Conservation (phyloP, 2,329 filamentous ascomycete species). For the Pseudocercospora macadamiae region DNA sequence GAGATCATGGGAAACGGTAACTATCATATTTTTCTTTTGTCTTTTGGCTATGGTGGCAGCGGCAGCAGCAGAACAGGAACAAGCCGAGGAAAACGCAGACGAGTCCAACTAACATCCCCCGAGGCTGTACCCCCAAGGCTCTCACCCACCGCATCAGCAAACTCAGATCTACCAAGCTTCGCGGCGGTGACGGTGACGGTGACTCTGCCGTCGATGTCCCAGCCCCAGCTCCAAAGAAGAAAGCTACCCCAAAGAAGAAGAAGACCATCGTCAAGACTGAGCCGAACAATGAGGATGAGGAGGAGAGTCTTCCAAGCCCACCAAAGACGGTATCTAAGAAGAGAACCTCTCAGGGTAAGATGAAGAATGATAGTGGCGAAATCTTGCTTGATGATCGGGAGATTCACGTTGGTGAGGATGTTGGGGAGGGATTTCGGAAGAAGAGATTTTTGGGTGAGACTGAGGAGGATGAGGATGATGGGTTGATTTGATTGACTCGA, state of each 20-base stretch:
- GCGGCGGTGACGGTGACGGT: background rate
- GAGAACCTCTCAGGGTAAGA: conserved; percentile 8
- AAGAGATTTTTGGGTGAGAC: background rate
- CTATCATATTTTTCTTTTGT: background rate
- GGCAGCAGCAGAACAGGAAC: background rate
- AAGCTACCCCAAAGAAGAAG: background rate
- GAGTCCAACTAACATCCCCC: background rate
- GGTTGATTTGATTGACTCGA: background rate
- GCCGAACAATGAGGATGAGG: background rate
- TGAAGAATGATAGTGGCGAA: conserved; percentile 12
- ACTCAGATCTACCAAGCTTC: conserved; percentile 18
- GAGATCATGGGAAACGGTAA: conserved; percentile 34
- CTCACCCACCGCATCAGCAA: conserved; percentile 36
- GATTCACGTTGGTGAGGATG: conserved; percentile 33
- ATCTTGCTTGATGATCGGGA: conserved; percentile 23
- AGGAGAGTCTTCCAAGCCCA: background rate
- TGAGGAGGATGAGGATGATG: conserved; percentile 7
- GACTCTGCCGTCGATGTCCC: background rate
- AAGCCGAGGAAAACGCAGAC: background rate
- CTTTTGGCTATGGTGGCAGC: background rate
- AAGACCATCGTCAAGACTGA: background rate
- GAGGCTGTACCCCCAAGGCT: conserved; percentile 38
- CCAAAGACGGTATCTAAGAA: background rate
- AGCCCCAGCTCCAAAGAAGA: background rate
- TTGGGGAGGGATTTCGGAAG: conserved; percentile 25